Evolutionary conservation across 2,329 filamentous ascomycete genomes (phyloP), one percentile per base, ranked within the genome.

Genomic region (Clarireedia monteithiana): DNA sequence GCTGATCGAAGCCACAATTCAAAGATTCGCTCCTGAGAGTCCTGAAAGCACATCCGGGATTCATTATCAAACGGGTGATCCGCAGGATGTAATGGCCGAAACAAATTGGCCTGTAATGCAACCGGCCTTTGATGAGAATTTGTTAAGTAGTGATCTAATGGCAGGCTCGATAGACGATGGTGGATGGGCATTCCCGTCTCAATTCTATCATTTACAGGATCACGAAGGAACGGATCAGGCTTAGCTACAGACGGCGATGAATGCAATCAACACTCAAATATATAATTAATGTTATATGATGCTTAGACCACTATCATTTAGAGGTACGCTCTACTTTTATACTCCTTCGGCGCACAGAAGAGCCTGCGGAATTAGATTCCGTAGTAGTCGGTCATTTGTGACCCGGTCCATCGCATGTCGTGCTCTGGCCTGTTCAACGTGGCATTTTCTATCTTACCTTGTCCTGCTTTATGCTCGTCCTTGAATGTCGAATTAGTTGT

Each of bases 371-470:
- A 60, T 49, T 62, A 79, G 79, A 0, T 74, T 73, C 6, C 72
- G 73, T 7, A 81, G 70, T 78, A 81, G 60, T 81, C 79, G 5
- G 69, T 69, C 42, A 23, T 9, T 34, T 34, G 30, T 12, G 10
- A 12, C 30, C 10, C 10, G 2, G 30, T 34, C 10, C 10, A 34
- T 12, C 12, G 30, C 9, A 34, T 12, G 30, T 12, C 9, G 12
- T 34, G 30, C 30, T 34, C 30, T 34, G 30, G 30, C 30, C 10
- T 12, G 12, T 34, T 34, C 4, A 34, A 4, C 12, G 10, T 34
- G 9, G 4, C 10, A 12, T 34, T 4, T 14, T 12, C 26, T 4
- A 34, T 9, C 30, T 12, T 14, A 34, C 30, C 5, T 12, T 34
- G 10, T 34, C 30, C 9, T 34, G 10, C 12, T 34, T 3, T 34